phyloP scores from a whole-genome alignment of 2,329 filamentous ascomycete species.

The Penicillium sp. region DNA sequence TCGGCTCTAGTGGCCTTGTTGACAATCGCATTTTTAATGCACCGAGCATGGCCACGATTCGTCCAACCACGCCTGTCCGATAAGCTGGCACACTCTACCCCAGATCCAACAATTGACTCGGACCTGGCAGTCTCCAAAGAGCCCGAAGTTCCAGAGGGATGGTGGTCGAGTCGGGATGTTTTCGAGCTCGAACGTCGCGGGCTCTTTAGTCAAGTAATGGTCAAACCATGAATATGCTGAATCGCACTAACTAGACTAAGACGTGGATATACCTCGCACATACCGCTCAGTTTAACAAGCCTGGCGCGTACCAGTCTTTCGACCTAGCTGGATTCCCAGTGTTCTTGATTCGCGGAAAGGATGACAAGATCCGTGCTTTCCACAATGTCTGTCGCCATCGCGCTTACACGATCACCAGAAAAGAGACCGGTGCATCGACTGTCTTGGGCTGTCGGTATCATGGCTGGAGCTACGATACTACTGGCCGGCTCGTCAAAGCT shows the following conservation, averaged over 20 bases:
- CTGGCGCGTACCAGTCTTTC: conserved; percentile 61
- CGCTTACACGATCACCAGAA: conserved; percentile 60
- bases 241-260: conserved; percentile 16
- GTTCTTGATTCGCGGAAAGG: conserved; percentile 55
- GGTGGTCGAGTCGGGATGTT: conserved; percentile 43
- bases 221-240: neutral
- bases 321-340: conserved; percentile 60
- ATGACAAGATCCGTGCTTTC: conserved; percentile 58
- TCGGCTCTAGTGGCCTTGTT: conserved; percentile 17
- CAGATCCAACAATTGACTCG: neutral
- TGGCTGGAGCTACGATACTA: conserved; percentile 63
- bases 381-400: conserved; percentile 66
- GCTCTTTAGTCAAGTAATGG: conserved; percentile 51
- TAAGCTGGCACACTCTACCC: neutral
- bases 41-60: conserved; percentile 15
- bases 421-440: conserved; percentile 52
- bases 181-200: conserved; percentile 53
- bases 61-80: neutral
- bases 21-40: conserved; percentile 13
- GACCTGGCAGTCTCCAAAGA: conserved; percentile 38
- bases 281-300: conserved; percentile 50
- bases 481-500: conserved; percentile 61
- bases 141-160: conserved; percentile 42
- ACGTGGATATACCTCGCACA: conserved; percentile 41
- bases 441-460: conserved; percentile 64